Evolutionary conservation across 176 grass and related monocot species (phyloP), one percentile per base, ranked within the genome.

Genomic region (Canna indica): DNA sequence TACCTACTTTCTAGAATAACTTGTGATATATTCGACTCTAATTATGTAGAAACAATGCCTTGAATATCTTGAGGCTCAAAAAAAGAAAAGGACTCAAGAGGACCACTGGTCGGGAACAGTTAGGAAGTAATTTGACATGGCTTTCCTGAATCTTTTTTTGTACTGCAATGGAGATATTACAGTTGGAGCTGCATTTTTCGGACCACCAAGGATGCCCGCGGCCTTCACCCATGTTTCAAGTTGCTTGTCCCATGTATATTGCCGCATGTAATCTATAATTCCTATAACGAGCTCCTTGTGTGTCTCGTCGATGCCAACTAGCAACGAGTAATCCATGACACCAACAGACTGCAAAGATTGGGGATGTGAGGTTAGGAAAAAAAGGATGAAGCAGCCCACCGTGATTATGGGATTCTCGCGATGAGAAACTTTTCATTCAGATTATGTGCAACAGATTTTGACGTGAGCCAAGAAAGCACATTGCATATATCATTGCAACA

Each of bases 81-180:
- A 52, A 52, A n/a, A 20, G 17, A 25, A 68, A 20, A 68, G 18
- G 12, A 17, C 8, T 70, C 67, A 70, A 47, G 67, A 16, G 27
- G 67, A 70, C 67, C 42, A 70, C 16, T 70, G 41, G 28, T 70
- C 41, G 31, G 67, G 67, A 25, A 70, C 67, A 8, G 67, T 48
- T 8, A 70, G 67, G 42, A 70, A 70, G 67, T 70, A 70, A 47
- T 47, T 70, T 2, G 67, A 70, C 41, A 70, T 70, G 63, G 14
- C 59, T 64, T 74, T 74, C n/a, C 72, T 74, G 56, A 74, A 74
- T 32, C 72, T 57, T 59, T 74, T 74, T 54, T 74, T 74, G 33
- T 74, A 74, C 36, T 74, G 72, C 72, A 74, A 17, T 18, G 72
- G 72, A 7, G 72, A 74, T 59, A 74, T 41, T 26, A 74, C 36